These are phyloP conservation scores for Saturnispora sekii DNA, from an alignment of 805 yeast genomes.

Conservation along the genomic window DNA sequence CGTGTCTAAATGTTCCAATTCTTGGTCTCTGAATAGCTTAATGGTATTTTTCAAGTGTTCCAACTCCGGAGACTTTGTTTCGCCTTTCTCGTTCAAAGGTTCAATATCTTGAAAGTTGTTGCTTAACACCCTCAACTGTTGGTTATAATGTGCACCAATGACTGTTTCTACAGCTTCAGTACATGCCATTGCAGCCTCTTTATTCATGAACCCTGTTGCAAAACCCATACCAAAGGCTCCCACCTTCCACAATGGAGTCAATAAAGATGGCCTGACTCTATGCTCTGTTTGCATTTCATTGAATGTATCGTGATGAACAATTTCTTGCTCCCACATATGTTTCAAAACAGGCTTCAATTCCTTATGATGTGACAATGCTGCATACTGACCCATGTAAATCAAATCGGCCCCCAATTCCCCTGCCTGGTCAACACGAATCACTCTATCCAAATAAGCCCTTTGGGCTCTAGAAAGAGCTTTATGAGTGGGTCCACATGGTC, in stretches of 20 bases:
- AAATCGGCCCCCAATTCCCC: conserved; percentile 96
- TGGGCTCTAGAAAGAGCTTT: conserved; percentile 38
- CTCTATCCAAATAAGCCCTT: conserved; percentile 59
- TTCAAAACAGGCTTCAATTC: conserved; percentile 67
- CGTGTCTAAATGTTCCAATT: conserved; percentile 88
- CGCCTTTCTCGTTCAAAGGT: conserved; percentile 21
- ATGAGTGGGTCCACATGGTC: conserved; percentile 19
- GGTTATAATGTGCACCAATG: conserved; percentile 91
- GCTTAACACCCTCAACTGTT: conserved; percentile 69
- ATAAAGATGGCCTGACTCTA: conserved; percentile 81
- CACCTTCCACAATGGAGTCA: conserved; percentile 88
- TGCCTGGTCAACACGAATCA: conserved; percentile 91
- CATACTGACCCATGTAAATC: conserved; percentile 85
- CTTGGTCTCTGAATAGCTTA: conserved; percentile 81
- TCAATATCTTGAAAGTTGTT: conserved; percentile 48
- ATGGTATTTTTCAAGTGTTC: conserved; percentile 49
- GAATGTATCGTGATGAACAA: conserved; percentile 82
- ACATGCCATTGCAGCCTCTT: conserved; percentile 99
- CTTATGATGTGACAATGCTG: conserved; percentile 62
- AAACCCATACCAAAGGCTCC: conserved; percentile 87
- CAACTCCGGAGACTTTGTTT: conserved; percentile 45
- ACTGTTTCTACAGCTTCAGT: conserved; percentile 98
- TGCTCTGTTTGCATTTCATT: conserved; percentile 63
- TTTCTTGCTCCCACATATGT: conserved; percentile 98
- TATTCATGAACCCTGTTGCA: conserved; percentile 76